Evolutionary conservation across 306 rosid genomes (phyloP).

Genomic region (Carpinus fangiana): DNA sequence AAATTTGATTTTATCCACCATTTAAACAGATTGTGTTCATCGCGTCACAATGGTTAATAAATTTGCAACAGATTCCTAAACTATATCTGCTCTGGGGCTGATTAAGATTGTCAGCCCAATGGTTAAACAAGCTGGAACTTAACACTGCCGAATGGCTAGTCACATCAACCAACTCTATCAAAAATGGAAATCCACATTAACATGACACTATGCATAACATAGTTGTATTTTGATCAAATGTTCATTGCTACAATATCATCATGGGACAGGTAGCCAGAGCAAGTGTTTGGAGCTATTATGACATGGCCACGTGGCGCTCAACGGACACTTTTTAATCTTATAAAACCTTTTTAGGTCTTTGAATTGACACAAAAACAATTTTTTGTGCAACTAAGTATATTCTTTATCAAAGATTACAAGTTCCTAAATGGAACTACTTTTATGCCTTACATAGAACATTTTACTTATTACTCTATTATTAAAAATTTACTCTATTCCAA

Average conservation of each 20-base stretch:
- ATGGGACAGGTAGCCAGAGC: neutral
- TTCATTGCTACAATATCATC: slow-evolving; percentile 11
- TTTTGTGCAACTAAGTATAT: too few relatives aligned
- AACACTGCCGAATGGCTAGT: slow-evolving; percentile 13
- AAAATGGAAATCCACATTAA: slow-evolving; percentile 12
- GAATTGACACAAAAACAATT: too few relatives aligned
- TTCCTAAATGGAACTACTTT: too few relatives aligned
- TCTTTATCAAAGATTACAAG: too few relatives aligned
- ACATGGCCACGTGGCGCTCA: too few relatives aligned
- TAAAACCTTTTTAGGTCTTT: too few relatives aligned
- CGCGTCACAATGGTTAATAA: neutral
- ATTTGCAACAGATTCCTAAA: slow-evolving; percentile 7
- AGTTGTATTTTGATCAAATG: neutral
- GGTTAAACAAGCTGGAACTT: slow-evolving; percentile 5
- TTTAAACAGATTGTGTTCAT: slow-evolving; percentile 1
- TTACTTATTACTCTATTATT: too few relatives aligned
- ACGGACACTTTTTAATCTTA: too few relatives aligned
- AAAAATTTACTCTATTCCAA: too few relatives aligned
- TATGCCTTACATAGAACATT: too few relatives aligned
- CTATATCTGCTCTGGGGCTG: neutral
- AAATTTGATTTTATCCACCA: neutral
- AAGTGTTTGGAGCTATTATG: too few relatives aligned
- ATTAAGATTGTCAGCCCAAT: neutral
- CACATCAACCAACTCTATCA: neutral
- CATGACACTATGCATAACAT: slow-evolving; percentile 3